phyloP scores from a whole-genome alignment of 2,329 filamentous ascomycete genomes.

The Exophiala dermatitidis region DNA sequence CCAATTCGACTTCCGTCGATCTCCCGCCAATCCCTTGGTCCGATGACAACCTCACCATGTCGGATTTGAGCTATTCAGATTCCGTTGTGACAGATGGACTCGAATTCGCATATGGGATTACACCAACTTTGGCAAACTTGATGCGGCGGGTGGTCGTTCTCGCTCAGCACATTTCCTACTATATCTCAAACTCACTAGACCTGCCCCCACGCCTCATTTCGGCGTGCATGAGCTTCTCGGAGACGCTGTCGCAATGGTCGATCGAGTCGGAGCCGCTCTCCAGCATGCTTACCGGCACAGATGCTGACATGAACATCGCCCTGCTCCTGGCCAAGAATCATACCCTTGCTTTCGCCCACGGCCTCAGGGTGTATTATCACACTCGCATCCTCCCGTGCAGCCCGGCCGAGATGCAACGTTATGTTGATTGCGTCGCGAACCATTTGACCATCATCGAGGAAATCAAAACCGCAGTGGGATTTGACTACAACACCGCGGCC shows the following conservation, averaged over 20 bases:
- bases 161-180: conserved; percentile 17
- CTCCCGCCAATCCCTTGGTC: conserved; percentile 9
- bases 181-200: conserved; percentile 12
- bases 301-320: conserved; percentile 3
- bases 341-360: conserved; percentile 21
- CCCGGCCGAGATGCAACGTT: conserved; percentile 1
- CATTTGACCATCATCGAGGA: conserved; percentile 21
- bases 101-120: conserved; percentile 26
- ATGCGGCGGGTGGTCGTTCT: conserved; percentile 14
- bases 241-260: conserved; percentile 10
- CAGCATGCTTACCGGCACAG: conserved; percentile 1
- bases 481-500: conserved; percentile 17
- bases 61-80: conserved; percentile 6
- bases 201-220: background rate
- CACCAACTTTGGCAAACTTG: conserved; percentile 20
- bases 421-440: conserved; percentile 14
- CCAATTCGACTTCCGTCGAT: conserved; percentile 19
- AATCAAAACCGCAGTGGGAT: conserved; percentile 15
- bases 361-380: conserved; percentile 20
- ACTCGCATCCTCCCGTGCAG: conserved; percentile 15
- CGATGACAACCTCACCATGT: background rate
- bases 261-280: conserved; percentile 12
- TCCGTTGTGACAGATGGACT: conserved; percentile 8
- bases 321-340: conserved; percentile 19
- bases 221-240: conserved; percentile 6